Evolutionary conservation across 2,329 filamentous ascomycete genomes (phyloP).

Genomic region (Moelleriella libera): DNA sequence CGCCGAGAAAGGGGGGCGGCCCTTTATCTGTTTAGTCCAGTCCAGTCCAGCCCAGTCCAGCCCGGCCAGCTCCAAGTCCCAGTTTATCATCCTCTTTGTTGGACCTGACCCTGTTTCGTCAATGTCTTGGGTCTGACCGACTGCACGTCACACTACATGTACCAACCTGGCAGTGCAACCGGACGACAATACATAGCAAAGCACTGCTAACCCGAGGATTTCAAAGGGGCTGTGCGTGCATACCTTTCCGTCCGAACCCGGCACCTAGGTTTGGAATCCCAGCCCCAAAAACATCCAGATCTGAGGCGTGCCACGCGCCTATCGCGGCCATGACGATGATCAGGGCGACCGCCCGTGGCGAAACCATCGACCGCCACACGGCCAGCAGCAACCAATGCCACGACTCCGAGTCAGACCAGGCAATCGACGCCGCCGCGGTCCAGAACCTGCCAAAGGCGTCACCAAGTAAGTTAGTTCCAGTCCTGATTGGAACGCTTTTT

Average conservation of each 20-base stretch:
- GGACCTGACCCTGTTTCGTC: not conserved
- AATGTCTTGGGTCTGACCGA: not conserved
- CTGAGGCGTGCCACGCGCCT: not conserved
- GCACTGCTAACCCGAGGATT: not conserved
- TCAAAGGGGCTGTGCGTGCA: not conserved
- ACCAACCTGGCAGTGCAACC: not conserved
- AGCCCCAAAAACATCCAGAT: not conserved
- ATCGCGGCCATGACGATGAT: not conserved
- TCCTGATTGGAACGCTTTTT: not conserved
- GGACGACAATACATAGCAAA: not conserved
- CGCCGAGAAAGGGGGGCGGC: not conserved
- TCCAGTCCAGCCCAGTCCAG: not conserved
- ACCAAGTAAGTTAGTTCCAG: conserved; percentile 1
- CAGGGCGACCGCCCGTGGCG: not conserved
- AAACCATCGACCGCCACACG: conserved; percentile 4
- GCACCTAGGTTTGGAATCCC: not conserved
- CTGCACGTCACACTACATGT: not conserved
- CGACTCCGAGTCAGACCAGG: conserved; percentile 1
- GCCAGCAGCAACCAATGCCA: conserved; percentile 1
- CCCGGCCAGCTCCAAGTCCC: too few species aligned
- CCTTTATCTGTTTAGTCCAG: not conserved
- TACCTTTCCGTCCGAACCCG: not conserved
- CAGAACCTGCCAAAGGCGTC: conserved; percentile 1
- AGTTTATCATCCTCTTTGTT: not conserved
- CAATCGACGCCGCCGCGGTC: conserved; percentile 1